Percentiles rank a stretch among this genome's conserved stretches.
phyloP scores from a whole-genome alignment of 495 filamentous ascomycete species.

The Oidiodendron maius region DNA sequence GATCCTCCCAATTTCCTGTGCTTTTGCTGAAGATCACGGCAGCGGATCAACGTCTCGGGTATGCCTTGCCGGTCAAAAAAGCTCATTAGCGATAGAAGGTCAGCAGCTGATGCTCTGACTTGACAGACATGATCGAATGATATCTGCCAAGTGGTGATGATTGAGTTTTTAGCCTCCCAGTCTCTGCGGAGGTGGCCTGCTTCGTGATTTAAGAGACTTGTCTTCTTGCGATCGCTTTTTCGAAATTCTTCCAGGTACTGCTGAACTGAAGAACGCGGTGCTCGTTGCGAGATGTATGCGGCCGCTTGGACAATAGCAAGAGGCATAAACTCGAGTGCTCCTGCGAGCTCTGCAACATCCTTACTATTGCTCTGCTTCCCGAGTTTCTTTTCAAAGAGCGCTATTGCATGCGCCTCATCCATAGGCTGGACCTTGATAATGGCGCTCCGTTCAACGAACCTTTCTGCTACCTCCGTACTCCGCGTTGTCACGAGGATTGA shows the following conservation, averaged over 20 bases:
- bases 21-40: no score
- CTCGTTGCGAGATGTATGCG: background rate
- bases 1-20: no score
- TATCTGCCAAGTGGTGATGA: no score
- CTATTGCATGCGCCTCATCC: slow-evolving; percentile 2
- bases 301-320: no score
- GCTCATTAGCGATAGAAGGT: no score
- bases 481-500: slow-evolving; percentile 28
- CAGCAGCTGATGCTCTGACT: no score
- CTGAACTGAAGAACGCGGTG: background rate
- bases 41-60: no score
- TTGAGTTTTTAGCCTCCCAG: slow-evolving; percentile 18
- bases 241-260: background rate
- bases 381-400: no score
- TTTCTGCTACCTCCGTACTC: slow-evolving; percentile 21
- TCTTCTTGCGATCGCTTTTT: slow-evolving; percentile 2
- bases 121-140: no score
- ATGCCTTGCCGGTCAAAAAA: no score
- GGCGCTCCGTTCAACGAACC: slow-evolving; percentile 11
- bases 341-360: slow-evolving; percentile 5
- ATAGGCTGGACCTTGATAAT: slow-evolving; percentile 5
- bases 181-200: slow-evolving; percentile 22
- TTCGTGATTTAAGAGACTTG: slow-evolving; percentile 8
- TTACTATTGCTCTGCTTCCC: slow-evolving; percentile 5
- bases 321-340: background rate